phyloP scores from a whole-genome alignment of 2,329 filamentous ascomycete genomes.

The Aspergillus glaucus region DNA sequence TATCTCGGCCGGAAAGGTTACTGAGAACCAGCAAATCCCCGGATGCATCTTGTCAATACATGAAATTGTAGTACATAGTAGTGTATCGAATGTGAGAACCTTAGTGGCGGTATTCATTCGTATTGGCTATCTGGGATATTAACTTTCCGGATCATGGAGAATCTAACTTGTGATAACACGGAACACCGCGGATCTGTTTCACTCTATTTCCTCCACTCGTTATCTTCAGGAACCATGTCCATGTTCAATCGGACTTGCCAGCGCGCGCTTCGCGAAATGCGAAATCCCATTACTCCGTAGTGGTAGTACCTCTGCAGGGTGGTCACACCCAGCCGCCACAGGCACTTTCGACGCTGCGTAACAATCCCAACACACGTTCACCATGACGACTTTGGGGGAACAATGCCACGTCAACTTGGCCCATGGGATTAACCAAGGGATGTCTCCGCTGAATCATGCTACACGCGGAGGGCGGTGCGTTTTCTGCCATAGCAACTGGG shows the following conservation, averaged over 20 bases:
- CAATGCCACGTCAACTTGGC: not conserved
- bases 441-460: not conserved
- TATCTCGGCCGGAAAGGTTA: not conserved
- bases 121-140: not conserved
- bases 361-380: not conserved
- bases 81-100: not conserved
- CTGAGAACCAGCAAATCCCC: not conserved
- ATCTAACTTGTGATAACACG: no score
- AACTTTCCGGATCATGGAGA: not conserved
- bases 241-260: no score
- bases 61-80: not conserved
- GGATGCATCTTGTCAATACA: not conserved
- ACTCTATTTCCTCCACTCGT: no score
- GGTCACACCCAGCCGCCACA: not conserved
- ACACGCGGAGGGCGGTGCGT: not conserved
- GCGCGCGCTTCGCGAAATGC: no score
- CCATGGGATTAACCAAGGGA: not conserved
- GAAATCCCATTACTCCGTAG: no score
- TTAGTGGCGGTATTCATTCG: not conserved
- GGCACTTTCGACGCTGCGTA: not conserved
- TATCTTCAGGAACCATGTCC: no score
- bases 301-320: no score
- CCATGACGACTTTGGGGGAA: not conserved
- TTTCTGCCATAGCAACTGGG: slow-evolving; percentile 1
- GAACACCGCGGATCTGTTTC: no score